Base-by-base conservation (phyloP, 2,329 filamentous ascomycete species). In the Colletotrichum salicis region DNA sequence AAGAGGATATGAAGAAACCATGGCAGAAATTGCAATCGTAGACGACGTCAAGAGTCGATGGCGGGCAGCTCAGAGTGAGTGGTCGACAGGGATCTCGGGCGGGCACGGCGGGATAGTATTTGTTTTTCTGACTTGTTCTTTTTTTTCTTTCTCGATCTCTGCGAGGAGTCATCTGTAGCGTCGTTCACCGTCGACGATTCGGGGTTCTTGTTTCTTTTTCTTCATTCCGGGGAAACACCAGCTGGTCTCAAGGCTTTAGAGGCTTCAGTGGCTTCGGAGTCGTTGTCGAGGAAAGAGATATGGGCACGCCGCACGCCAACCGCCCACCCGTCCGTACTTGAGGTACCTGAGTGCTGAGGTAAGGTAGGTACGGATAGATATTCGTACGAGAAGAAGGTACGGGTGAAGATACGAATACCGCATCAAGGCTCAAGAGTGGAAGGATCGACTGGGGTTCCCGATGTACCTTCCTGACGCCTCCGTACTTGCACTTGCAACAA, bases 141-240 rank as follows among this genome's bases (percentile, higher is more conserved):
- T 29, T 13, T 29, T 29, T 51, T 37, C 5, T 55, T 58, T 27
- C 52, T 59, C 37, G 58, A 62, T 69, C 41, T 71, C 27, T 24
- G 58, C 22, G 55, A 60, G 51, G 15, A 55, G 10, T 33, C 13
- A 51, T 56, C 61, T 29, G 61, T 64, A 35, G 33, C 7, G 24
- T 41, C 52, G 24, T 41, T 48, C 41, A 48, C 41, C 60, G 29
- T 54, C 54, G 22, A 29, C 29, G 59, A 60, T 61, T 69, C 55
- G 35, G 35, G 29, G 24, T 8, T 3, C 15, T 56, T 15, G 48
- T 69, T 64, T 31, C 65, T 72, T 70, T 72, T 70, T 70, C 58
- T 41, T 61, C 65, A 64, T 69, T 72, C 59, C 55, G 65, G 59
- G 65, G 54, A 70, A 70, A 69, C 69, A 64, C 64, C 69, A 59